phyloP scores from a whole-genome alignment of 345 rosid genomes.

The Brassica napus region Da-Ae NC_063434.1:3175001-3175500 shows the following conservation, averaged over 20 bases:
- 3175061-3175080: slow-evolving; percentile 32
- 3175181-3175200: background rate
- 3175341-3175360: slow-evolving; percentile 18
- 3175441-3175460: slow-evolving; percentile 17
- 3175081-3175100: background rate
- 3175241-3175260: background rate
- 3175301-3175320: background rate
- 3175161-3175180: background rate
- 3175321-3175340: background rate
- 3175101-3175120: background rate
- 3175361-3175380: slow-evolving; percentile 21
- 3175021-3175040: slow-evolving; percentile 9
- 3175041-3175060: background rate
- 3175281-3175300: background rate
- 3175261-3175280: slow-evolving; percentile 8
- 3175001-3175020: background rate
- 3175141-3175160: background rate
- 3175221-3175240: background rate
- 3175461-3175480: background rate
- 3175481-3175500: background rate
- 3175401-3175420: background rate
- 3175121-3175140: background rate
- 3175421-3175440: slow-evolving; percentile 15
- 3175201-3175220: background rate
- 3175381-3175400: slow-evolving; percentile 17